phyloP scores from a whole-genome alignment of 108 stramenopile genomes.

The Fragilaria radians region DNA sequence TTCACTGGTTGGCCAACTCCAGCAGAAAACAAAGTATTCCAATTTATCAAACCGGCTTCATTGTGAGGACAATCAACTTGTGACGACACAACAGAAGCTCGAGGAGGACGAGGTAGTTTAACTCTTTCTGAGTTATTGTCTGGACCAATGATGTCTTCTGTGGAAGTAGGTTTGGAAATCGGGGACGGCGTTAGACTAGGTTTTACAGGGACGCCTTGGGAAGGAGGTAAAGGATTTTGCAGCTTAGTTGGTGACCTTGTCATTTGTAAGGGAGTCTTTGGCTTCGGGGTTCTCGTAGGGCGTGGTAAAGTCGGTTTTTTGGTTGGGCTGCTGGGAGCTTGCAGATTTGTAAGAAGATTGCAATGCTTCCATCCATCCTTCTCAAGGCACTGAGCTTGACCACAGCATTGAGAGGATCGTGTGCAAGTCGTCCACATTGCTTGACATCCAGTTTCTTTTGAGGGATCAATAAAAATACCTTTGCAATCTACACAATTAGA shows the following conservation, averaged over 20 bases:
- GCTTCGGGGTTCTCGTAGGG: no score
- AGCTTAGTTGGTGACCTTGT: no score
- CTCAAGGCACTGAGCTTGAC: background rate
- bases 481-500: background rate
- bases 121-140: background rate
- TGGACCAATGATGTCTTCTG: background rate
- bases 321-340: background rate
- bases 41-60: background rate
- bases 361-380: background rate
- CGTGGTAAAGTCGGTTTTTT: no score
- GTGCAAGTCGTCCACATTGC: background rate
- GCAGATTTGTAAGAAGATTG: background rate
- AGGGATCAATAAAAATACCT: background rate
- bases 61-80: background rate
- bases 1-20: conserved; percentile 1
- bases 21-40: background rate
- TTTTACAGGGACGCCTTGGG: no score
- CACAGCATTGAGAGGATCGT: background rate
- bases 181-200: background rate
- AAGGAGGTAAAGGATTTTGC: no score
- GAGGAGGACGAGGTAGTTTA: background rate
- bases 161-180: background rate
- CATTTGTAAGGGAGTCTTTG: no score
- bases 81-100: background rate
- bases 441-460: background rate